phyloP scores from a whole-genome alignment of 352 stramenopile species.

The Pythium brachiatum region DNA sequence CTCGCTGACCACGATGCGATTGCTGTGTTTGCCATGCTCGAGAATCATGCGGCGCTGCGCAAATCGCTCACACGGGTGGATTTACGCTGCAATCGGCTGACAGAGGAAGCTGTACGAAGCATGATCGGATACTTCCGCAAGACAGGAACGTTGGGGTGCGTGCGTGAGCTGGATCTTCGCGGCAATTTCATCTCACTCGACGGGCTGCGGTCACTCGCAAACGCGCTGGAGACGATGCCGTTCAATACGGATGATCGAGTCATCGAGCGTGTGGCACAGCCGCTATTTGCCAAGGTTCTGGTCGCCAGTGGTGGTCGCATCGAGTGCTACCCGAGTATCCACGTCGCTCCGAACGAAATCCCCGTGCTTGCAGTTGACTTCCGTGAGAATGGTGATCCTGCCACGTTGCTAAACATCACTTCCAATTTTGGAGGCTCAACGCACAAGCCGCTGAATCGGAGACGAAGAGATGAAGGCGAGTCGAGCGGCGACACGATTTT shows the following conservation, averaged over 20 bases:
- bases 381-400: conserved; percentile 41
- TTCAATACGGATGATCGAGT: not conserved
- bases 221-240: conserved; percentile 37
- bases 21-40: conserved; percentile 40
- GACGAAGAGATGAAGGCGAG: conserved; percentile 6
- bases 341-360: conserved; percentile 11
- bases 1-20: conserved; percentile 49
- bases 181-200: conserved; percentile 73
- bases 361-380: conserved; percentile 48
- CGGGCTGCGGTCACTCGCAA: conserved; percentile 54
- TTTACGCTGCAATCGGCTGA: conserved; percentile 59
- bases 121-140: conserved; percentile 33
- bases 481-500: conserved; percentile 21
- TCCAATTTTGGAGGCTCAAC: conserved; percentile 14
- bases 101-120: conserved; percentile 38
- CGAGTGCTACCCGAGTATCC: conserved; percentile 42
- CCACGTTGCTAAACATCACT: conserved; percentile 30
- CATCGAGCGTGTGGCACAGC: not conserved
- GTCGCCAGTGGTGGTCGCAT: conserved; percentile 49
- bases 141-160: conserved; percentile 18
- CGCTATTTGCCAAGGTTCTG: conserved; percentile 36
- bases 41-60: conserved; percentile 17
- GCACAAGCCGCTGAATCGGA: conserved; percentile 15
- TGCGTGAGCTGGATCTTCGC: conserved; percentile 59
- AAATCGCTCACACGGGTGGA: conserved; percentile 37